Evolutionary conservation across 768 basidiomycete genomes (phyloP).

Genomic region (Russula ochroleuca): DNA sequence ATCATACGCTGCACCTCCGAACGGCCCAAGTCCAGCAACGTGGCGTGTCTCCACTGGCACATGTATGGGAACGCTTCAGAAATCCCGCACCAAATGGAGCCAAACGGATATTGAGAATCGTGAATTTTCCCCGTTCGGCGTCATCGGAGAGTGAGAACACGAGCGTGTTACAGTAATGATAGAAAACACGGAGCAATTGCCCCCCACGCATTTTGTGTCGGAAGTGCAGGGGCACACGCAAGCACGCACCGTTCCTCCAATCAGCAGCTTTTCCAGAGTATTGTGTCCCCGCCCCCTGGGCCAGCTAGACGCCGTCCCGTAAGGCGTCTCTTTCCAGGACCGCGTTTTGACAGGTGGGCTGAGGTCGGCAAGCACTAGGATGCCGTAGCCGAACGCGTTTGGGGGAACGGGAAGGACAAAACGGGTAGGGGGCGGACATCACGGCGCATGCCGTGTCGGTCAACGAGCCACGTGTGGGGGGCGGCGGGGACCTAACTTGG

Average conservation of each 20-base stretch:
- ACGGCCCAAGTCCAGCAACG: constrained; percentile 2
- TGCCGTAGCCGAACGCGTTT: not conserved
- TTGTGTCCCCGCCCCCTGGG: not conserved
- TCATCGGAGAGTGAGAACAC: not conserved
- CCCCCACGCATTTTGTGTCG: not conserved
- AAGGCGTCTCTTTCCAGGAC: not conserved
- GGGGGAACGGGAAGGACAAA: not conserved
- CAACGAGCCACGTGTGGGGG: constrained; percentile 3
- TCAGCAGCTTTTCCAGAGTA: not conserved
- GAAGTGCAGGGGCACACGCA: not conserved
- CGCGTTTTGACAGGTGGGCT: not conserved
- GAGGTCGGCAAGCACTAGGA: not conserved
- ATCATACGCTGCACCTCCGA: constrained; percentile 12
- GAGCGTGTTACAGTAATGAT: not conserved
- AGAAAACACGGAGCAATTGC: not conserved
- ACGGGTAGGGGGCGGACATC: not conserved
- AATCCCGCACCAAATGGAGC: constrained; percentile 6
- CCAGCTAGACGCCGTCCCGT: not conserved
- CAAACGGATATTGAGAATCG: not conserved
- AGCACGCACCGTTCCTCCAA: not conserved
- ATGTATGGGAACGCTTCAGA: not conserved
- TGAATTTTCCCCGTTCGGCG: not conserved
- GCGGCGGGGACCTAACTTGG: constrained; percentile 7
- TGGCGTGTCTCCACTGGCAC: not conserved
- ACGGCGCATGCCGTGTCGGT: not conserved